Conservation (phyloP, 73 alveolate species). For the Durusdinium trenchii region DNA sequence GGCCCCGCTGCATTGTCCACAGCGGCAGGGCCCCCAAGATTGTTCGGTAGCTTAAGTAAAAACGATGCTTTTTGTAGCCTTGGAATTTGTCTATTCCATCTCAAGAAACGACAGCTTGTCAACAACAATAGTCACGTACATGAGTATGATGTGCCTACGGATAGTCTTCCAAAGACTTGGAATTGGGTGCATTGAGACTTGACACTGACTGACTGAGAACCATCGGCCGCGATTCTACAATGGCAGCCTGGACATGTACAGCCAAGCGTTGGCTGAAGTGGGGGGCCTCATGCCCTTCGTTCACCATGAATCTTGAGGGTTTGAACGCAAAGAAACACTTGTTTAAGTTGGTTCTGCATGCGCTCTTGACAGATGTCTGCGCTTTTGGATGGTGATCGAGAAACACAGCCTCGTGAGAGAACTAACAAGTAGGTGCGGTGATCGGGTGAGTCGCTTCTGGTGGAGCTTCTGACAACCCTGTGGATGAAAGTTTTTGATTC, state of each 20-base stretch:
- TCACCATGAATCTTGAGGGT: neutral
- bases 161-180: too few species aligned
- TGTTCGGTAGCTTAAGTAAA: neutral
- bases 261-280: conserved; percentile 74
- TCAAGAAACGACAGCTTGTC: neutral
- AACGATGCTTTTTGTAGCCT: neutral
- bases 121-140: neutral
- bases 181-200: too few species aligned
- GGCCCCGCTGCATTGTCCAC: conserved; percentile 44
- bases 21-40: neutral
- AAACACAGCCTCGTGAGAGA: conserved; percentile 42
- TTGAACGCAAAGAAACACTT: neutral
- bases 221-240: conserved; percentile 73
- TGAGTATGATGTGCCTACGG: too few species aligned
- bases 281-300: neutral
- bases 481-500: too few species aligned
- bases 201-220: neutral
- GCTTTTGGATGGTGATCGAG: conserved; percentile 61
- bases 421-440: conserved; percentile 41
- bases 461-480: too few species aligned
- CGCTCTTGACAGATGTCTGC: conserved; percentile 39
- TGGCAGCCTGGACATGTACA: conserved; percentile 75
- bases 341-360: neutral
- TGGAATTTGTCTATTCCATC: neutral
- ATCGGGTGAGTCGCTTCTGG: too few species aligned